phyloP scores from a whole-genome alignment of 2,329 filamentous ascomycete species.

The Apiospora pterosperma region DNA sequence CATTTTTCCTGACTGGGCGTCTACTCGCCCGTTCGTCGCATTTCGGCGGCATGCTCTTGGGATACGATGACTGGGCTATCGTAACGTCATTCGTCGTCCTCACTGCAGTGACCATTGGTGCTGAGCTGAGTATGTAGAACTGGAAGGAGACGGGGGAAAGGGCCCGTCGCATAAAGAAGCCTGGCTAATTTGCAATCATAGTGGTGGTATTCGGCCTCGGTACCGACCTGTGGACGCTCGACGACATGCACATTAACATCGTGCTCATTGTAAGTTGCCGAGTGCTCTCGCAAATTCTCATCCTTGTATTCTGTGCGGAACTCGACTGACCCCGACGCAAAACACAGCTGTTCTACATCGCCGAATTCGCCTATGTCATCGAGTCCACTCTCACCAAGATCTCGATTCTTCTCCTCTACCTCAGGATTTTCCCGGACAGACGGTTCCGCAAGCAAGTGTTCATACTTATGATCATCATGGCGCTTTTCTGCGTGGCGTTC shows the following conservation, averaged over 20 bases:
- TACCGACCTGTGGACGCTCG: conserved; percentile 16
- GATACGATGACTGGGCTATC: conserved; percentile 22
- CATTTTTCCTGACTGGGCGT: conserved; percentile 13
- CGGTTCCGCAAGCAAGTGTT: conserved; percentile 10
- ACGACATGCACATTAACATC: conserved; percentile 13
- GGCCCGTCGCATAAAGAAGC: no score
- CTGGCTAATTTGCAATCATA: conserved; percentile 7
- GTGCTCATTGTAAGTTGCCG: conserved; percentile 14
- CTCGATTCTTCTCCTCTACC: conserved; percentile 11
- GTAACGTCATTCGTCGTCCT: conserved; percentile 16
- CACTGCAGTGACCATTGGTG: conserved; percentile 15
- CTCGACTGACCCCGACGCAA: not conserved
- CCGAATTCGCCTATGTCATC: conserved; percentile 12
- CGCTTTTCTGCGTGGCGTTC: conserved; percentile 14
- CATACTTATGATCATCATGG: conserved; percentile 12
- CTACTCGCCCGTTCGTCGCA: conserved; percentile 13
- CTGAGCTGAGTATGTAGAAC: conserved; percentile 14
- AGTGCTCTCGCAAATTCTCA: no score
- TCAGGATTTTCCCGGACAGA: conserved; percentile 10
- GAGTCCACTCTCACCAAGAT: conserved; percentile 11
- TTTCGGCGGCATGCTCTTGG: conserved; percentile 14
- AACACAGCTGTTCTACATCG: conserved; percentile 10
- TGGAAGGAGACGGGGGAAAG: no score
- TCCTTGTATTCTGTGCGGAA: not conserved
- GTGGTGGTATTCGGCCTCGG: conserved; percentile 19